phyloP scores from a whole-genome alignment of 495 filamentous ascomycete species.

The Darksidea phi region DNA sequence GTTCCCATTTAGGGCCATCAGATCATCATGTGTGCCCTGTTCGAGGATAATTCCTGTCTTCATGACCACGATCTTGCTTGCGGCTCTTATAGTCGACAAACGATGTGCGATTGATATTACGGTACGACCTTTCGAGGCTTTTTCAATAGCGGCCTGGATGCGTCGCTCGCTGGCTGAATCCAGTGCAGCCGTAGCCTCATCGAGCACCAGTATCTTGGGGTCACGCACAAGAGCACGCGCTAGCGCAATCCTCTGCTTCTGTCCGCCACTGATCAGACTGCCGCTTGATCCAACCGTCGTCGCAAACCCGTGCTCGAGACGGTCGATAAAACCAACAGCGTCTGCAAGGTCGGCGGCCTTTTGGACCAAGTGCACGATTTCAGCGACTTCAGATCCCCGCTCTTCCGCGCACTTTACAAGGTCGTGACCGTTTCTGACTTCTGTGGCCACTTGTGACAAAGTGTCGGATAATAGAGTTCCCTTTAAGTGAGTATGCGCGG shows the following conservation, averaged over 20 bases:
- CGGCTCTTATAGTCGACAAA: constrained; percentile 81
- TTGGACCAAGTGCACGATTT: constrained; percentile 46
- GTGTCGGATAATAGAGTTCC: constrained; percentile 37
- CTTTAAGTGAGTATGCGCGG: constrained; percentile 48
- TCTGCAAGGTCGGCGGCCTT: constrained; percentile 49
- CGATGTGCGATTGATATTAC: constrained; percentile 87
- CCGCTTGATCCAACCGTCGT: constrained; percentile 44
- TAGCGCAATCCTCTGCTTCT: constrained; percentile 47
- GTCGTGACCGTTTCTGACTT: constrained; percentile 44
- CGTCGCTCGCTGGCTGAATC: constrained; percentile 82
- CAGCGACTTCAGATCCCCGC: constrained; percentile 40
- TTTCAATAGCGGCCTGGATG: constrained; percentile 49
- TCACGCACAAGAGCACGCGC: constrained; percentile 60
- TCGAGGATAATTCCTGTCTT: constrained; percentile 72
- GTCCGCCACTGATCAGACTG: constrained; percentile 43
- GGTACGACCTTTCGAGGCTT: constrained; percentile 46
- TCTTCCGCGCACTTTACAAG: constrained; percentile 40
- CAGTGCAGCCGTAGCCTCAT: constrained; percentile 86
- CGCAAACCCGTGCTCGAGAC: constrained; percentile 39
- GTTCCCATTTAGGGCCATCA: constrained; percentile 49
- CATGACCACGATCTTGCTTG: constrained; percentile 79
- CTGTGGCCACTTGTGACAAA: constrained; percentile 41
- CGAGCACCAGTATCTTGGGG: constrained; percentile 74
- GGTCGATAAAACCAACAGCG: constrained; percentile 35
- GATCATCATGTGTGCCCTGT: constrained; percentile 66